Evolutionary conservation across 2,329 filamentous ascomycete genomes (phyloP).

Genomic region (Talaromyces amestolkiae): DNA sequence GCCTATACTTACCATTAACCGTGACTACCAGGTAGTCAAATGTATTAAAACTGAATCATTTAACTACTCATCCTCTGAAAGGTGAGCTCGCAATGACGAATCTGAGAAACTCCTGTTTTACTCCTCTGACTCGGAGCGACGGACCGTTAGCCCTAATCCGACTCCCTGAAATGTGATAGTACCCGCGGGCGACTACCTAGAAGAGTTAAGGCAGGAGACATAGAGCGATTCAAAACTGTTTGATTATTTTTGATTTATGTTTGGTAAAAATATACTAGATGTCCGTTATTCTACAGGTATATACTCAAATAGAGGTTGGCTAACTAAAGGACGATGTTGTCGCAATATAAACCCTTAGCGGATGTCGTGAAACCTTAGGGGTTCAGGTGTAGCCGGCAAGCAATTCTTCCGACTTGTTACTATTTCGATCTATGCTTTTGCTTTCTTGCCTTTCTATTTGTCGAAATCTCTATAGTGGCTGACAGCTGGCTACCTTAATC

Average conservation of each 20-base stretch:
- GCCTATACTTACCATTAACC: not conserved
- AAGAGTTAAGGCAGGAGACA: not conserved
- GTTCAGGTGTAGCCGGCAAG: not conserved
- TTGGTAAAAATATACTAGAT: not conserved
- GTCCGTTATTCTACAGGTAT: not conserved
- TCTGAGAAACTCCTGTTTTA: not conserved
- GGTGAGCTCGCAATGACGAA: not conserved
- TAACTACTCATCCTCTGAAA: not conserved
- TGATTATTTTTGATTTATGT: not conserved
- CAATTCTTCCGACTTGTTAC: too few species aligned
- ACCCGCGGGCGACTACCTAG: not conserved
- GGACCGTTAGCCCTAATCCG: not conserved
- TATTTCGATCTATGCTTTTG: not conserved
- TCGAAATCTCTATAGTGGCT: not conserved
- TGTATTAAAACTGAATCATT: not conserved
- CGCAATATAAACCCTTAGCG: not conserved
- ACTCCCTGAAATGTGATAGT: not conserved
- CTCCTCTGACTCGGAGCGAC: not conserved
- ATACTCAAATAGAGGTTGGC: not conserved
- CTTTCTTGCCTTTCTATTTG: not conserved
- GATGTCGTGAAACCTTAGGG: not conserved
- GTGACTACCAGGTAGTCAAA: not conserved
- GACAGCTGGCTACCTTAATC: not conserved
- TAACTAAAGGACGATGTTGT: not conserved
- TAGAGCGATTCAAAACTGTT: not conserved